phyloP scores from a whole-genome alignment of 169 alveolate species.

The Plasmodium yoelii region DNA sequence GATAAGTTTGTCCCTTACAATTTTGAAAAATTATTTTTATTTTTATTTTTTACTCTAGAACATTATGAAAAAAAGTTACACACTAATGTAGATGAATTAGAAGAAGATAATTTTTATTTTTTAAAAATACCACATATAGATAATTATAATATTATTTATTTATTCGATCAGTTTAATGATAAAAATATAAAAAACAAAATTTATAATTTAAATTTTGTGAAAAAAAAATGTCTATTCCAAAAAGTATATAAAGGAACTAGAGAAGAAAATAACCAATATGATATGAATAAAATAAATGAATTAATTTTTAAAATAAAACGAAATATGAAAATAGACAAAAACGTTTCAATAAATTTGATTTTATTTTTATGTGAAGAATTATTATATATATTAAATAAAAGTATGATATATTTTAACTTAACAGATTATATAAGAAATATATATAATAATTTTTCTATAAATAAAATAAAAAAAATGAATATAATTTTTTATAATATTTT shows the following conservation, averaged over 20 bases:
- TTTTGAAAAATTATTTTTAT: conserved; percentile 20
- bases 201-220: not conserved
- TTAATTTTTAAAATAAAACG: conserved; percentile 4
- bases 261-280: not conserved
- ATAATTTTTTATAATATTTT: conserved; percentile 20
- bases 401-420: not conserved
- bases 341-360: conserved; percentile 7
- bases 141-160: conserved; percentile 14
- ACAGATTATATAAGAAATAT: conserved; percentile 8
- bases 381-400: conserved; percentile 16
- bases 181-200: not conserved
- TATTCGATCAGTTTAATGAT: not conserved
- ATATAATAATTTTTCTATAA: not conserved
- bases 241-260: not conserved
- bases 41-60: conserved; percentile 15
- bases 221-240: not conserved
- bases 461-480: conserved; percentile 10
- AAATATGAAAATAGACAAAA: conserved; percentile 12
- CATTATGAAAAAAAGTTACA: not conserved
- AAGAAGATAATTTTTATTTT: conserved; percentile 5
- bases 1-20: not conserved
- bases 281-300: not conserved
- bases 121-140: not conserved
- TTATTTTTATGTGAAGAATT: conserved; percentile 53
- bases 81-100: not conserved